Base-by-base conservation (phyloP, 129 eudicot species). In the Solidago caesia region DNA sequence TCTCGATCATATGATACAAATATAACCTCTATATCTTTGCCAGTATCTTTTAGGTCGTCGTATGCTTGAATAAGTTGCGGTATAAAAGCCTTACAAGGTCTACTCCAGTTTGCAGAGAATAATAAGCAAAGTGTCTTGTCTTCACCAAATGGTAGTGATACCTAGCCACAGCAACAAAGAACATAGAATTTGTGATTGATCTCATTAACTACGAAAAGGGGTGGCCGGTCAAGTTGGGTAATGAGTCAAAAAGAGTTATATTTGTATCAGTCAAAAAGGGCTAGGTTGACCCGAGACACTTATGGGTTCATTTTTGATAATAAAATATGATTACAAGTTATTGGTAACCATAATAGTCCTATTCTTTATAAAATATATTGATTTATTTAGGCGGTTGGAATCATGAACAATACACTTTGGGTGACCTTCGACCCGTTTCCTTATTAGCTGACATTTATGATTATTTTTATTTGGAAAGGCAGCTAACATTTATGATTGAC, bases 31-130 rank as follows among this genome's bases (percentile, higher is more conserved):
- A 85, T 42, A 49, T 82, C 77, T n/a, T 53, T 64, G 48, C 75
- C 76, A 7, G 61, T 25, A 11, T 76, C 77, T 61, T 75, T 75
- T 44, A 85, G 71, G 4, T 69, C 0, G 67, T 82, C 61, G 74
- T 85, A 85, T 7, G 80, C 59, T 79, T 82, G 86, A 60, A 82
- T 61, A 2, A 85, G 71, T 44, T 78, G 82, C 4, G 89, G 84
- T 46, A 76, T 75, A 56, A 85, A 82, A 39, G 86, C 80, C 10
- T 62, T 82, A 62, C 89, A 85, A 41, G 86, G 89, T 48, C 86
- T 79, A 82, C 89, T 82, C 89, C 89, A 85, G 64, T 67, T 85
- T 62, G 89, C 89, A 9, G 89, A 82, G 68, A 85, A 85, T 51
- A 82, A 75, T 59, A 85, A 82, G 72, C 89, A 85, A n/a, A 82